These are phyloP conservation scores for Danielia oregonensis DNA, from an alignment of 805 yeast genomes.

Conservation along the genomic window DNA sequence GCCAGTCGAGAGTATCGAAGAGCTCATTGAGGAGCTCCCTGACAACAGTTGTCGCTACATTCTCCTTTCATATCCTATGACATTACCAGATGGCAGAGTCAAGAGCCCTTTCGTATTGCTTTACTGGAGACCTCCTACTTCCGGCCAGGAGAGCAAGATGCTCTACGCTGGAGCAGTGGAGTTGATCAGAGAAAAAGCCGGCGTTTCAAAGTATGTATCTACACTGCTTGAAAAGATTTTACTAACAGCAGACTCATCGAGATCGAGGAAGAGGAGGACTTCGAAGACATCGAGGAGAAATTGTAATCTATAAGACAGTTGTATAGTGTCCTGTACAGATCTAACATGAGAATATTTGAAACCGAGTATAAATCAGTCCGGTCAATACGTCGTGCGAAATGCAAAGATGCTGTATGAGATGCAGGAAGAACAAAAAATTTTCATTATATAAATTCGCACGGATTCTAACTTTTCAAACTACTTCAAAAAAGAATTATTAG, in stretches of 20 bases:
- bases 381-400: too few species aligned
- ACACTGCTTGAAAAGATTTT: conserved; percentile 1
- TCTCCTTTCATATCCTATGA: conserved; percentile 72
- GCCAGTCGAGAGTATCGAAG: conserved; percentile 52
- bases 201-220: conserved; percentile 53
- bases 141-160: conserved; percentile 82
- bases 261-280: conserved; percentile 65
- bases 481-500: conserved; percentile 44
- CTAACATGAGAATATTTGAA: too few species aligned
- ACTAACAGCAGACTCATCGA: conserved; percentile 49
- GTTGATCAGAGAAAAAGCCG: conserved; percentile 71
- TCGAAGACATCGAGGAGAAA: conserved; percentile 50
- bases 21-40: conserved; percentile 71
- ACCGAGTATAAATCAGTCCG: too few species aligned
- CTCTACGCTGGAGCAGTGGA: conserved; percentile 89
- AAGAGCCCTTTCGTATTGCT: conserved; percentile 71
- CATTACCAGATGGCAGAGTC: conserved; percentile 65
- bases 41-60: conserved; percentile 77
- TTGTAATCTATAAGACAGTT: too few species aligned
- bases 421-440: conserved; percentile 22
- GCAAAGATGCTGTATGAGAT: too few species aligned
- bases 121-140: conserved; percentile 86
- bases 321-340: too few species aligned
- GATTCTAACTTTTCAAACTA: conserved; percentile 7
- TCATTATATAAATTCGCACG: conserved; percentile 10